phyloP scores from a whole-genome alignment of 2,329 filamentous ascomycete species.

The Ophiocordyceps camponoti-floridani region DNA sequence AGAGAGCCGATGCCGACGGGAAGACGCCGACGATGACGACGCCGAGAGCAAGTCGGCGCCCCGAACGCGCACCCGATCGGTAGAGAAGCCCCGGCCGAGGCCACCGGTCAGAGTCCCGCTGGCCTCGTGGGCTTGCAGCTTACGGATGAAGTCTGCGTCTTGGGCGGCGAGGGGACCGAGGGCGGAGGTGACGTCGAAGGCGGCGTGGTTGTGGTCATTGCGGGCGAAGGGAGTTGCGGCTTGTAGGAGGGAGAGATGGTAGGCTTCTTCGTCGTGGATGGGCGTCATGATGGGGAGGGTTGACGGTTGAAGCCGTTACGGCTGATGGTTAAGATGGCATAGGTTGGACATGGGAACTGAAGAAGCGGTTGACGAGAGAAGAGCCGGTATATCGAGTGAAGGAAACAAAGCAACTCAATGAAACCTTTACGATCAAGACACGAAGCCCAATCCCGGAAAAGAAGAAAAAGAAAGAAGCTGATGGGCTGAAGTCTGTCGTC shows the following conservation, averaged over 20 bases:
- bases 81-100: constrained; percentile 31
- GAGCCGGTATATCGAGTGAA: too few relatives aligned
- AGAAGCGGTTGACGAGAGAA: too few relatives aligned
- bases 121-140: constrained; percentile 33
- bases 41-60: constrained; percentile 27
- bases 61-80: constrained; percentile 22
- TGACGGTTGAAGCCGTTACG: too few relatives aligned
- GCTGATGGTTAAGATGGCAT: too few relatives aligned
- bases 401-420: too few relatives aligned
- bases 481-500: too few relatives aligned
- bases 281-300: too few relatives aligned
- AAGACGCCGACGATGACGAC: too few relatives aligned
- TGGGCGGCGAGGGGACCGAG: constrained; percentile 26
- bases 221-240: constrained; percentile 17
- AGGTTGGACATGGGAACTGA: too few relatives aligned
- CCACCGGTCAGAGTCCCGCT: constrained; percentile 39
- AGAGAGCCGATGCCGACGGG: constrained; percentile 17
- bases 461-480: too few relatives aligned
- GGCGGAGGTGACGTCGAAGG: constrained; percentile 27
- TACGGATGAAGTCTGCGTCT: constrained; percentile 24
- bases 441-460: too few relatives aligned
- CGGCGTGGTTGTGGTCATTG: constrained; percentile 13
- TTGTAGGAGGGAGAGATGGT: constrained; percentile 23
- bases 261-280: constrained; percentile 6
- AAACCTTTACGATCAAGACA: too few relatives aligned